Conservation (phyloP, 2,329 filamentous ascomycete species). For the Ophiostoma sp. region DNA sequence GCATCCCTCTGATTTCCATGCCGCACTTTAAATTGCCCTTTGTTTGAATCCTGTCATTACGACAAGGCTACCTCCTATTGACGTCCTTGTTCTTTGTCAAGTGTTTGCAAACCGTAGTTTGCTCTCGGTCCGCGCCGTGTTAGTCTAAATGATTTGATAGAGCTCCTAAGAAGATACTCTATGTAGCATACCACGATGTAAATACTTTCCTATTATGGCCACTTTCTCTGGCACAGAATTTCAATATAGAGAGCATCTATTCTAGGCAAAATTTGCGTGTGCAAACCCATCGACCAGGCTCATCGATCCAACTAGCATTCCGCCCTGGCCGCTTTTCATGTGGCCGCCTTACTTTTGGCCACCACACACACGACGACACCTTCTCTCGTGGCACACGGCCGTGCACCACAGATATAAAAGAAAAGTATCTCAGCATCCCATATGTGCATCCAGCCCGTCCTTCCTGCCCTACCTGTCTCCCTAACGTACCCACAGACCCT, state of each 20-base stretch:
- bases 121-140: background rate
- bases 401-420: background rate
- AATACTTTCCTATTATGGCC: background rate
- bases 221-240: background rate
- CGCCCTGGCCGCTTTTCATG: conserved; percentile 2
- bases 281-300: background rate
- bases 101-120: background rate
- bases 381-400: conserved; percentile 12
- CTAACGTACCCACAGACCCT: background rate
- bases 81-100: background rate
- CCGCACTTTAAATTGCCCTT: background rate
- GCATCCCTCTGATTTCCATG: conserved; percentile 1
- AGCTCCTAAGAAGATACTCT: background rate
- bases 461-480: background rate
- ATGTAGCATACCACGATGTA: background rate
- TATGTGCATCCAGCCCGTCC: background rate
- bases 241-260: background rate
- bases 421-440: background rate
- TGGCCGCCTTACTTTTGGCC: background rate
- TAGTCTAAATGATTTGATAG: background rate
- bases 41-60: background rate
- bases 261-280: background rate
- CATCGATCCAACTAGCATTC: background rate
- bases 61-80: background rate
- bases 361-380: conserved; percentile 3